Evolutionary conservation across 345 rosid genomes (phyloP), one percentile per base, ranked within the genome.

Genomic region (Brassica cretica): DNA sequence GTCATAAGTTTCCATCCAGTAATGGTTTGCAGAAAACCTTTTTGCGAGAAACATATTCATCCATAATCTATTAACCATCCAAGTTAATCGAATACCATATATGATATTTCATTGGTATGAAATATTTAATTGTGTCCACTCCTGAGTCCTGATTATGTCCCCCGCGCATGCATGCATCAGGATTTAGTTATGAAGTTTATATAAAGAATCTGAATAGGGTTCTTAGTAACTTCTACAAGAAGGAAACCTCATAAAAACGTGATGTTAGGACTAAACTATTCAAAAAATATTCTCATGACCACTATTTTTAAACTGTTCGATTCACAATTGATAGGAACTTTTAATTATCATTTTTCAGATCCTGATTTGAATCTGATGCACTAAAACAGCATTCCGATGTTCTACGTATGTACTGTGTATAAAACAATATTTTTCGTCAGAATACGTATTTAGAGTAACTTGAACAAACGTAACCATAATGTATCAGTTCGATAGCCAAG

Each of bases 121-220:
- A 64, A 74, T 18, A 30, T 74, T 32, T 4, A 49, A 29, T 30
- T 30, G 53, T 12, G 51, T 25, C 32, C 64, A 6, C 30, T 71
- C 66, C 5, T 37, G 7, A 2, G 16, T 58, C 65, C 8, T 37
- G 7, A 8, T 44, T 44, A 41, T 73, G 61, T 64, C 2, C 32
- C 51, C 29, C 29, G 12, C 29, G n/a, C 24, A 71, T 77, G 71
- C 81, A 30, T 30, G 21, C 69, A 67, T 30, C 55, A 59, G 9
- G 14, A 49, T 64, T 64, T 51, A 41, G 62, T 14, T 39, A 30
- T 68, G 65, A 51, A 73, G 25, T 3, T 33, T 5, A 69, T 33
- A 21, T 5, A 69, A 73, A 67, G 78, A 73, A 78, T 78, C 25
- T 44, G 81, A 72, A 78, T 73, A 46, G 0, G 81, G 58, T 78